A percentile compares a stretch with the other conserved stretches of the same genome.
phyloP scores from a whole-genome alignment of 768 basidiomycete species.

The Termitomyces sp. region DNA sequence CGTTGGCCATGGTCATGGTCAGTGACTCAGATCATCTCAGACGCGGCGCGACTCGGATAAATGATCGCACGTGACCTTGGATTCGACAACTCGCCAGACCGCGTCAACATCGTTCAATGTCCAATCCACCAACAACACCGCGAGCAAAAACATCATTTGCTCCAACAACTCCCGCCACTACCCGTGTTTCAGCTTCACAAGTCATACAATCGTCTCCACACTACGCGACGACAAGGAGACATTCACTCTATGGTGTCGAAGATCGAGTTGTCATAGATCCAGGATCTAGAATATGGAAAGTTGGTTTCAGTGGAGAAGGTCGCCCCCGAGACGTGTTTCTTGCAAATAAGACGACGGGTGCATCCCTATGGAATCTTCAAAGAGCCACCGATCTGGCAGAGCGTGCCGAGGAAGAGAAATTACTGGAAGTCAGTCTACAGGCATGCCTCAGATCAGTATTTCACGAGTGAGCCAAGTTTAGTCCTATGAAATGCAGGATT shows the following conservation, averaged over 20 bases:
- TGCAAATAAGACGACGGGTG: conserved; percentile 41
- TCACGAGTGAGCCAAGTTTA: conserved; percentile 62
- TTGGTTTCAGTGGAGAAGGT: conserved; percentile 96
- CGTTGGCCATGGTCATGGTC: no score
- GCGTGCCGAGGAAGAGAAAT: conserved; percentile 69
- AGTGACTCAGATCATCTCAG: no score
- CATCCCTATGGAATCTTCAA: conserved; percentile 60
- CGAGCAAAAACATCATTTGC: conserved; percentile 33
- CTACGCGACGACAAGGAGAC: conserved; percentile 80
- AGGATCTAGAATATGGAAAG: conserved; percentile 93
- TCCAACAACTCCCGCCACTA: conserved; percentile 56
- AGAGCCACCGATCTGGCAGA: conserved; percentile 53
- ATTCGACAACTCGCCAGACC: neutral
- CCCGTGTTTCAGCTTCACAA: conserved; percentile 46
- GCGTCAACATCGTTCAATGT: conserved; percentile 23
- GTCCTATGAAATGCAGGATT: neutral
- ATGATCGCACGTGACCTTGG: conserved; percentile 3
- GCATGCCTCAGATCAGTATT: conserved; percentile 74
- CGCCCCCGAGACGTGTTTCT: conserved; percentile 86
- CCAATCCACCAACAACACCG: conserved; percentile 40
- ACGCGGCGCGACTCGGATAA: no score
- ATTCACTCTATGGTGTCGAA: conserved; percentile 95
- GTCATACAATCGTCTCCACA: conserved; percentile 76
- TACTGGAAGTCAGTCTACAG: conserved; percentile 71
- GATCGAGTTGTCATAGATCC: conserved; percentile 95